phyloP scores from a whole-genome alignment of 176 grass and related monocot species.

The Dactylis glomerata region DNA sequence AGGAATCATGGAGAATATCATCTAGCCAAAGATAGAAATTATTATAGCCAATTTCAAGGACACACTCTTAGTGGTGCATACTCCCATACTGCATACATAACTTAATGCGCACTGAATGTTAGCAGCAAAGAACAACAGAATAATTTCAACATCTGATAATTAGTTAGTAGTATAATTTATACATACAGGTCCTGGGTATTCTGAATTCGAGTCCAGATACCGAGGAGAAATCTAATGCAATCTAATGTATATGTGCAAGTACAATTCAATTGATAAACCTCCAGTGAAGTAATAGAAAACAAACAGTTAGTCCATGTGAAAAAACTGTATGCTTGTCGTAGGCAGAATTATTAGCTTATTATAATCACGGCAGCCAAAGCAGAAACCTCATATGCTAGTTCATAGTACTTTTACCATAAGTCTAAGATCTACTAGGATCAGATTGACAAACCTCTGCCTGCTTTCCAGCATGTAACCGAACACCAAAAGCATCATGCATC shows the following conservation, averaged over 20 bases:
- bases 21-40: neutral
- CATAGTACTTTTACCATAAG: conserved; percentile 14
- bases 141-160: neutral
- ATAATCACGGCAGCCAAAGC: neutral
- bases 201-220: neutral
- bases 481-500: conserved; percentile 92
- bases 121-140: neutral
- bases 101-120: neutral
- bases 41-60: neutral
- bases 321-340: neutral
- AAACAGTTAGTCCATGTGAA: neutral
- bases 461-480: conserved; percentile 92
- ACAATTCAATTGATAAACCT: neutral
- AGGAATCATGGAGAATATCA: neutral
- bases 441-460: conserved; percentile 74
- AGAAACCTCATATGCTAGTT: conserved; percentile 8
- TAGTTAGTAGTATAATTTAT: neutral
- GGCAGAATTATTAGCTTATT: neutral
- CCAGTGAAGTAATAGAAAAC: neutral
- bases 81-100: neutral
- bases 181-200: neutral
- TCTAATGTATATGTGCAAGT: neutral
- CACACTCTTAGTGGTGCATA: neutral
- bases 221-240: neutral
- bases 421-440: conserved; percentile 1